These are phyloP conservation scores for Lachancea kluyveri DNA, from an alignment of 805 yeast species.

Conservation along the genomic window DNA sequence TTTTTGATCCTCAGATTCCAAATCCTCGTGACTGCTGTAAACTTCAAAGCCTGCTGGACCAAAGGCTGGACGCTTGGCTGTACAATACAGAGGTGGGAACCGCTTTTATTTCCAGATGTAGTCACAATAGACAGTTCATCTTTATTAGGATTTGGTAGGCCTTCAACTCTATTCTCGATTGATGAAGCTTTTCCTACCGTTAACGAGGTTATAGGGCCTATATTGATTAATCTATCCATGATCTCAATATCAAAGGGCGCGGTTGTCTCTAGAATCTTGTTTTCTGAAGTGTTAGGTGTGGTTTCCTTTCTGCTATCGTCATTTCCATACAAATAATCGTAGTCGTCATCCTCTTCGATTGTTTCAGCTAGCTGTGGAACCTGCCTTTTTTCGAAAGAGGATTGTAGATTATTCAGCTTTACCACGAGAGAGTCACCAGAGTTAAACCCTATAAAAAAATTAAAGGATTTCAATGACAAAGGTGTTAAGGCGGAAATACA, in stretches of 20 bases:
- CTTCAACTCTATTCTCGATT: conserved; percentile 47
- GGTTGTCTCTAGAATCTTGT: conserved; percentile 18
- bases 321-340: conserved; percentile 26
- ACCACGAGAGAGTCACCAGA: conserved; percentile 53
- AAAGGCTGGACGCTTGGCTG: conserved; percentile 64
- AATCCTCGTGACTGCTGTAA: conserved; percentile 63
- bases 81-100: conserved; percentile 53
- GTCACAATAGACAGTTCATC: conserved; percentile 64
- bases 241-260: conserved; percentile 36
- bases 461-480: conserved; percentile 22
- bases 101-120: conserved; percentile 55
- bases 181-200: conserved; percentile 54
- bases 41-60: conserved; percentile 61
- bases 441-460: conserved; percentile 53
- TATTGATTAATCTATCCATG: conserved; percentile 51
- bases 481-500: conserved; percentile 19
- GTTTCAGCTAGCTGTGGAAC: conserved; percentile 33
- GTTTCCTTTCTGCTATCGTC: no score
- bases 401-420: conserved; percentile 26
- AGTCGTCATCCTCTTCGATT: conserved; percentile 32
- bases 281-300: conserved; percentile 5
- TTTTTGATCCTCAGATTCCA: conserved; percentile 55
- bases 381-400: conserved; percentile 27
- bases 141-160: conserved; percentile 61
- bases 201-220: conserved; percentile 70